Evolutionary conservation across 306 rosid genomes (phyloP).

Genomic region (Cucurbita pepo): DNA sequence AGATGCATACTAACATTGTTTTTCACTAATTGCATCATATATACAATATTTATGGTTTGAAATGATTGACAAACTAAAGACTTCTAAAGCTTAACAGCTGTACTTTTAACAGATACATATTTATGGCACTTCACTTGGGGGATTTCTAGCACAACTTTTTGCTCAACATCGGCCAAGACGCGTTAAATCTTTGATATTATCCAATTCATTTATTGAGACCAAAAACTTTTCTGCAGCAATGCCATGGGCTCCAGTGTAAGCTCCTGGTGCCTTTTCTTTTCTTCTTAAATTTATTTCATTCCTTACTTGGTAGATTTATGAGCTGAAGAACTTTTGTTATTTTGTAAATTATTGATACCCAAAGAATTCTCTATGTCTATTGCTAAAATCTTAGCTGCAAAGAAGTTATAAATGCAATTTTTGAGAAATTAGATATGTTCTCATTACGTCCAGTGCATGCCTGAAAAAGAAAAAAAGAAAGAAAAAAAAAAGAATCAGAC

Average conservation of each 20-base stretch:
- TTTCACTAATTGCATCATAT: neutral
- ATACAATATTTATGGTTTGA: neutral
- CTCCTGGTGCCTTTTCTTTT: slow-evolving; percentile 10
- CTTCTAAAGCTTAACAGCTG: neutral
- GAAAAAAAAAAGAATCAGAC: neutral
- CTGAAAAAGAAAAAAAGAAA: neutral
- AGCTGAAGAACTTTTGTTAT: neutral
- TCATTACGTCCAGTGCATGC: neutral
- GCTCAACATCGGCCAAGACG: slow-evolving; percentile 96
- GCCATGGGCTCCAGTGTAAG: slow-evolving; percentile 98
- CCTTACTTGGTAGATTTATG: neutral
- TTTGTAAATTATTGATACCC: neutral
- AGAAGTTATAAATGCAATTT: neutral
- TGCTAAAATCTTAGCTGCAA: neutral
- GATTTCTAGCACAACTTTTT: slow-evolving; percentile 94
- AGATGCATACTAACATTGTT: neutral
- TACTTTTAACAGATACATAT: slow-evolving; percentile 65
- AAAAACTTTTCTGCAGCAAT: slow-evolving; percentile 71
- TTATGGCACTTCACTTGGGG: slow-evolving; percentile 96
- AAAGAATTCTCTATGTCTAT: neutral
- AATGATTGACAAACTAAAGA: neutral
- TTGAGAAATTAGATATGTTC: neutral
- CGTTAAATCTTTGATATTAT: slow-evolving; percentile 74
- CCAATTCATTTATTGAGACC: slow-evolving; percentile 85
- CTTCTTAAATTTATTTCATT: neutral